A percentile compares a stretch with the other conserved stretches of the same genome.
These are phyloP conservation scores for Coelastrella sp. DNA, from an alignment of 139 green algal species.

Conservation along the genomic window DNA sequence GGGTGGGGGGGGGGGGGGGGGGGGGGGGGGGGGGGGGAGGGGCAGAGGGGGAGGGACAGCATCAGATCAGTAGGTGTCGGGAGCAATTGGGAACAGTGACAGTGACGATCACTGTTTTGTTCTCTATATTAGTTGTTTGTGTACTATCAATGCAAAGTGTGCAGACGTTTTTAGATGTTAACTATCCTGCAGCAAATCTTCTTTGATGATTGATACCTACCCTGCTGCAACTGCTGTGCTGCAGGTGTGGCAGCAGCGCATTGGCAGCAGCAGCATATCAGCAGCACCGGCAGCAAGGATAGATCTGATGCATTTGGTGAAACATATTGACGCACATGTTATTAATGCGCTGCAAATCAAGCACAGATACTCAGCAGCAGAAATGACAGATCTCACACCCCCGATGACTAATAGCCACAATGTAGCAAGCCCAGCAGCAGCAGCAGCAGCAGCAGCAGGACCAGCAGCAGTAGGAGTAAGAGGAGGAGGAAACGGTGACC, in stretches of 20 bases:
- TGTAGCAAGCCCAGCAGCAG: neutral
- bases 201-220: neutral
- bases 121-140: too few relatives aligned
- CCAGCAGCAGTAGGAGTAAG: neutral
- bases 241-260: neutral
- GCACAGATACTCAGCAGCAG: neutral
- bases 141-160: too few relatives aligned
- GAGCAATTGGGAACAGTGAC: too few relatives aligned
- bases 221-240: neutral
- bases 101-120: too few relatives aligned
- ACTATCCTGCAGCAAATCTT: neutral
- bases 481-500: neutral
- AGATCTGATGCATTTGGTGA: neutral
- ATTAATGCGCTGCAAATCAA: neutral
- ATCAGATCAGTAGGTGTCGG: too few relatives aligned
- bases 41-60: too few relatives aligned
- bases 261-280: constrained; percentile 18
- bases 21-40: too few relatives aligned
- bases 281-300: constrained; percentile 21
- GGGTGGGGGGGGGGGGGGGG: too few relatives aligned
- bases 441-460: neutral
- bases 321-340: neutral
- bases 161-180: too few relatives aligned
- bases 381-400: neutral
- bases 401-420: neutral